Evolutionary conservation across 306 rosid species (phyloP).

Genomic region (Acacia confusa): DNA sequence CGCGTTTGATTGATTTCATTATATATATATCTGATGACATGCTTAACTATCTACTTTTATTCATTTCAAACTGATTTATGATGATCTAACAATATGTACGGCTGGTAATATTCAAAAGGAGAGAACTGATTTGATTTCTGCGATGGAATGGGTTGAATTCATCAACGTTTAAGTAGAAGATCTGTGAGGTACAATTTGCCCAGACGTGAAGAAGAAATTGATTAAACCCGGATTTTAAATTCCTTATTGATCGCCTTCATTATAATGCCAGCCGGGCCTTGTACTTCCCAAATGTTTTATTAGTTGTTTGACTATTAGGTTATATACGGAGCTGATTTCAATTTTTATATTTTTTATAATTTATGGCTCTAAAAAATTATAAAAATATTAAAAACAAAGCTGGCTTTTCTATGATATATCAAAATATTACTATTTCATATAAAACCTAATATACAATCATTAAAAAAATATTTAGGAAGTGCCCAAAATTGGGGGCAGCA

Average conservation of each 20-base stretch:
- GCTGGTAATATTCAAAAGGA: not conserved
- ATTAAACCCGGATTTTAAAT: not conserved
- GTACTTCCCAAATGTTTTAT: too few relatives aligned
- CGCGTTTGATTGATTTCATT: not conserved
- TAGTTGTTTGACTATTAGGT: too few relatives aligned
- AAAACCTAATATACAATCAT: too few relatives aligned
- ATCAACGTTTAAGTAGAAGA: not conserved
- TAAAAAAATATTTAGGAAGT: too few relatives aligned
- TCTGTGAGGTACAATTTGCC: not conserved
- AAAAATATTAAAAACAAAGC: too few relatives aligned
- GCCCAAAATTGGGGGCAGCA: too few relatives aligned
- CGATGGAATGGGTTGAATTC: constrained; percentile 11
- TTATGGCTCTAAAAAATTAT: too few relatives aligned
- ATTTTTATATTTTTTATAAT: too few relatives aligned
- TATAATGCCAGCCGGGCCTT: not conserved
- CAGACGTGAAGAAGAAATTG: not conserved
- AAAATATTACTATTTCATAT: too few relatives aligned
- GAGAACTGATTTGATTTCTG: too few relatives aligned
- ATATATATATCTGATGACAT: not conserved
- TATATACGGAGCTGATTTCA: too few relatives aligned
- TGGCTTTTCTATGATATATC: too few relatives aligned
- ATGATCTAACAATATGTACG: not conserved
- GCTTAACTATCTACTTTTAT: not conserved
- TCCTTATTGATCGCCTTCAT: not conserved
- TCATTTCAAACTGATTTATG: not conserved